phyloP scores from a whole-genome alignment of 2,329 filamentous ascomycete genomes.

The Monosporascus sp. region DNA sequence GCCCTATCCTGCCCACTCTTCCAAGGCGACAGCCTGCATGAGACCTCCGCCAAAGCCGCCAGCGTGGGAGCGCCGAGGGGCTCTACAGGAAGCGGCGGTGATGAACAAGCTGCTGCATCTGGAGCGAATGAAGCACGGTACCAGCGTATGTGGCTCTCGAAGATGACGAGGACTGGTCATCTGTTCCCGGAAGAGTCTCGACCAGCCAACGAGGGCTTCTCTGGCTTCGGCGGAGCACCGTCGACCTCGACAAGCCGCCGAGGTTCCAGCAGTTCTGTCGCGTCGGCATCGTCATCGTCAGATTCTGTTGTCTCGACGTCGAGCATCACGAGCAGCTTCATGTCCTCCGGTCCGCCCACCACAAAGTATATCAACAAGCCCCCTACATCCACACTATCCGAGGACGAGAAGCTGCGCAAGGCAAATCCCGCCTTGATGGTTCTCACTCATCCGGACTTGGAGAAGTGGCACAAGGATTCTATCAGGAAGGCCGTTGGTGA shows the following conservation, averaged over 20 bases:
- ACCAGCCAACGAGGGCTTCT: slow-evolving; percentile 24
- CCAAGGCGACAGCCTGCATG: slow-evolving; percentile 27
- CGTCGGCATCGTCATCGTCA: background rate
- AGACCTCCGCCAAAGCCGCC: slow-evolving; percentile 25
- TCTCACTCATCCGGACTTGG: slow-evolving; percentile 24
- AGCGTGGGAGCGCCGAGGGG: slow-evolving; percentile 10
- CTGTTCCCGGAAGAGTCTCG: slow-evolving; percentile 26
- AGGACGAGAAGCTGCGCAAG: slow-evolving; percentile 11
- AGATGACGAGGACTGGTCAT: slow-evolving; percentile 25
- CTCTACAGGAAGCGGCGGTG: too few relatives aligned
- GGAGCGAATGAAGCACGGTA: slow-evolving; percentile 22
- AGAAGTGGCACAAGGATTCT: slow-evolving; percentile 21
- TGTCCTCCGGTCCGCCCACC: too few relatives aligned
- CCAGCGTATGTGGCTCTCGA: slow-evolving; percentile 28
- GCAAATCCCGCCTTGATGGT: slow-evolving; percentile 25
- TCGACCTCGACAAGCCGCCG: slow-evolving; percentile 19
- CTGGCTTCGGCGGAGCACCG: slow-evolving; percentile 22
- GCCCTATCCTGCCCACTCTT: slow-evolving; percentile 22
- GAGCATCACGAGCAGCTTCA: too few relatives aligned
- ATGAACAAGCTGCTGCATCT: background rate
- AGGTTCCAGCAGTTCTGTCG: slow-evolving; percentile 18
- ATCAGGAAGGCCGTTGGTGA: slow-evolving; percentile 21
- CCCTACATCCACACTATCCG: slow-evolving; percentile 5
- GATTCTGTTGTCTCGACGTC: too few relatives aligned
- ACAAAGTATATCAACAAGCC: background rate